These are phyloP conservation scores for Colletotrichum sp. DNA, from an alignment of 2,329 filamentous ascomycete genomes.

Conservation along the genomic window DNA sequence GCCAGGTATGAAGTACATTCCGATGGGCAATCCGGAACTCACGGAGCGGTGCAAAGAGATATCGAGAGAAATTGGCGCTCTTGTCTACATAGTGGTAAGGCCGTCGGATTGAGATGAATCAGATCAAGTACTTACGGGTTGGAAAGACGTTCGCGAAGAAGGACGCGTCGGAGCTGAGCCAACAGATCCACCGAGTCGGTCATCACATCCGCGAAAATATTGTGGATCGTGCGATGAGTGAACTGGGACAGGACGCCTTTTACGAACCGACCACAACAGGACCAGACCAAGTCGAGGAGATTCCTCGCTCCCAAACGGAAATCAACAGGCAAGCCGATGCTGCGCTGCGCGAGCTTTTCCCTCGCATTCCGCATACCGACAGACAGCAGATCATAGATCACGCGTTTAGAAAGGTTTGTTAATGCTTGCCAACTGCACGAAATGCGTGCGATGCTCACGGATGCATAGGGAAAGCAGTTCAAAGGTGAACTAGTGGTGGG, in stretches of 20 bases:
- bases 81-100: constrained; percentile 70
- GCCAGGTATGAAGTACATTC: constrained; percentile 66
- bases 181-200: constrained; percentile 63
- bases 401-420: constrained; percentile 64
- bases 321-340: constrained; percentile 67
- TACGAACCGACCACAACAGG: constrained; percentile 23
- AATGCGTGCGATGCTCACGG: background rate
- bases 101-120: background rate
- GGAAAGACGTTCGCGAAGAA: constrained; percentile 13
- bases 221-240: constrained; percentile 55
- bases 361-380: constrained; percentile 68
- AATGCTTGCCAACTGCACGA: background rate
- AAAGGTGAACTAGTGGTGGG: constrained; percentile 63
- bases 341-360: constrained; percentile 67
- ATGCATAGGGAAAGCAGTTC: constrained; percentile 50
- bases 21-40: constrained; percentile 64
- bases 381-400: constrained; percentile 65
- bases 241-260: constrained; percentile 12
- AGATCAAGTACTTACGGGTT: background rate
- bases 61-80: constrained; percentile 63
- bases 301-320: constrained; percentile 62
- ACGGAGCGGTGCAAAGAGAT: constrained; percentile 68
- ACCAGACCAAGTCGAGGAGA: constrained; percentile 47
- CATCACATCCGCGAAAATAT: constrained; percentile 65
- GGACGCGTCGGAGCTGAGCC: constrained; percentile 43